Percentiles rank a stretch among this genome's conserved stretches.
phyloP scores from a whole-genome alignment of 2,329 filamentous ascomycete species.

The Cladophialophora bantiana region DNA sequence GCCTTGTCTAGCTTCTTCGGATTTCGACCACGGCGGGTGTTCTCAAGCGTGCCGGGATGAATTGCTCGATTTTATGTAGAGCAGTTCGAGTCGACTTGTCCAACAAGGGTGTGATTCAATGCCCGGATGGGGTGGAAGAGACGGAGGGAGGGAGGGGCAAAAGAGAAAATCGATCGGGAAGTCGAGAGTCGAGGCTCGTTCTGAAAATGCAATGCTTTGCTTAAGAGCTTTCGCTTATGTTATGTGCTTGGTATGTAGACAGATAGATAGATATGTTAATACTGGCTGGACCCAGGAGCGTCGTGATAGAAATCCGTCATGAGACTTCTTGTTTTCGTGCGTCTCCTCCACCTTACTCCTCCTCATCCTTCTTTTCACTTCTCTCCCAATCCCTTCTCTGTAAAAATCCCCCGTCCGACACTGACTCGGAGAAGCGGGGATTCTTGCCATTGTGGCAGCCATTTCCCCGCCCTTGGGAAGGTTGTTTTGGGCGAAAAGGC shows the following conservation, averaged over 20 bases:
- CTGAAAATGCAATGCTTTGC: background rate
- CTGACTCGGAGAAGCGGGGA: conserved; percentile 2
- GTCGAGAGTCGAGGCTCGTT: background rate
- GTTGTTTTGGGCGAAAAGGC: background rate
- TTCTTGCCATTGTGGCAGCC: background rate
- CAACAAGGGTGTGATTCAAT: background rate
- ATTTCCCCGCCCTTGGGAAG: background rate
- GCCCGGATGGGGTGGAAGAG: background rate
- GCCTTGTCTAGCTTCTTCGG: background rate
- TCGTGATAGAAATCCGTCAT: background rate
- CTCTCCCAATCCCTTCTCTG: background rate
- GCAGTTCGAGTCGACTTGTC: background rate
- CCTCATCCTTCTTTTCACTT: background rate
- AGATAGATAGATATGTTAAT: background rate
- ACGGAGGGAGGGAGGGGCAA: background rate
- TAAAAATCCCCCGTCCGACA: background rate
- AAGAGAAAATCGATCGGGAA: background rate
- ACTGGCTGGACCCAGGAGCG: background rate
- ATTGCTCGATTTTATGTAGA: background rate
- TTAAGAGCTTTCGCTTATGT: background rate
- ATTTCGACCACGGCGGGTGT: background rate
- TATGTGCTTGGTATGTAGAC: background rate
- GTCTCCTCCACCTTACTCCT: too few relatives aligned
- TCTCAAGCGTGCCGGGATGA: too few relatives aligned
- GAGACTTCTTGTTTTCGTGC: background rate